Conservation (phyloP, 139 green algal genomes). For the Chlamydomonas applanata region DNA sequence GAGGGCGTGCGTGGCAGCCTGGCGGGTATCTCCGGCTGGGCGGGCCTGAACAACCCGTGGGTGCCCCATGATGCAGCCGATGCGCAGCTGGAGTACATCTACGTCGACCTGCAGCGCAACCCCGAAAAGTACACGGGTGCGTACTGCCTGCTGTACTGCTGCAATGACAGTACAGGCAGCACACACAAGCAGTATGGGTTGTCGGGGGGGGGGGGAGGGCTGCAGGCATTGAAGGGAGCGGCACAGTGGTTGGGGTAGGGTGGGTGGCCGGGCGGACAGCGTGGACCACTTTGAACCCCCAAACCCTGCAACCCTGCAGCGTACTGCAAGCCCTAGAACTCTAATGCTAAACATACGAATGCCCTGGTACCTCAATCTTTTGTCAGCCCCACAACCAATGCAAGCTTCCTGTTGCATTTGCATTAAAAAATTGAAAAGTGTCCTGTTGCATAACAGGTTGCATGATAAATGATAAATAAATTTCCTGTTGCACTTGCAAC, state of each 20-base stretch:
- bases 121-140: conserved; percentile 90
- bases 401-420: neutral
- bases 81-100: conserved; percentile 69
- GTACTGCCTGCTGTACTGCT: conserved; percentile 40
- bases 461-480: too few species aligned
- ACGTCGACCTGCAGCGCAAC: conserved; percentile 95
- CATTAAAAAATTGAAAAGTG: too few species aligned
- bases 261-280: too few species aligned
- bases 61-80: conserved; percentile 77
- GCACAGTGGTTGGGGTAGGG: too few species aligned
- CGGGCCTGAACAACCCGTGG: conserved; percentile 92
- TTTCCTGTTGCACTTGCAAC: too few species aligned
- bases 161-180: conserved; percentile 27
- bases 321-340: too few species aligned
- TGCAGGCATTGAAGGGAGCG: neutral
- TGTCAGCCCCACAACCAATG: neutral
- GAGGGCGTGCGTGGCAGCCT: neutral
- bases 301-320: too few species aligned
- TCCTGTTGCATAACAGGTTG: too few species aligned
- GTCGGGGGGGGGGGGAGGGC: too few species aligned
- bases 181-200: neutral
- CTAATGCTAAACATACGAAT: too few species aligned
- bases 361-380: neutral
- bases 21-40: conserved; percentile 48
- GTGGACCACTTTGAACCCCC: too few species aligned